Base-by-base conservation (phyloP, 2,329 filamentous ascomycete genomes). In the Apiospora kogelbergensis region DNA sequence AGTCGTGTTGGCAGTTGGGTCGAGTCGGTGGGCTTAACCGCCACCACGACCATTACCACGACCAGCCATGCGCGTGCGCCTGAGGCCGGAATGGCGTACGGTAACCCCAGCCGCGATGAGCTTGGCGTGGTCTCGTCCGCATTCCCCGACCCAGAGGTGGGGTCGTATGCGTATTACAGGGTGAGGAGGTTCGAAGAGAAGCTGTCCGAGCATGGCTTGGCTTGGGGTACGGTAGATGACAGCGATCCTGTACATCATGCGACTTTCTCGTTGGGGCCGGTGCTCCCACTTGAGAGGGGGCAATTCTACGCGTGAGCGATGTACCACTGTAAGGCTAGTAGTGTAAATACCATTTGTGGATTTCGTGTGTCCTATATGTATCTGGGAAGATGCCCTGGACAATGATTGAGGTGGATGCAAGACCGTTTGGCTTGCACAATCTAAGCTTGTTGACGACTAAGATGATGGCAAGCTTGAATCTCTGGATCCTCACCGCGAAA, bases 161-260 rank as follows among this genome's bases (percentile, higher is more conserved):
- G 53, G 2, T 60, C 53, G 30, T 60, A 60, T 13, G 53, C 53
- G 30, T 60, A 60, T n/a, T 60, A 60, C 13, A 7, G 53, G 20
- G 30, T 60, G 26, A n/a, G 53, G 42, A 45, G 63, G 37, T 65
- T 65, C 20, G 63, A 45, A 37, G 63, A 65, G 42, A 45, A 45
- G 40, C n/a, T 65, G 40, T 42, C 63, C 6, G 63, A 65, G 37
- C 40, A 42, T 6, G 40, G 63, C 6, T 45, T 65, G 15, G 40
- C 42, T 20, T 65, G 63, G 63, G 63, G 63, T 3, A 45, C 26
- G 3, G 63, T 65, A 22, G 63, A 45, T 26, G 42, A 65, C 63
- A 42, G 37, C 26, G 37, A n/a, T 17, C 40, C 40, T 5, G 63
- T 65, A 7, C 40, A 65, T 26, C 63, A 65, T 44, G 63, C 63